Base-by-base conservation (phyloP, 768 basidiomycete species). In the Neoboletus magnificus region DNA sequence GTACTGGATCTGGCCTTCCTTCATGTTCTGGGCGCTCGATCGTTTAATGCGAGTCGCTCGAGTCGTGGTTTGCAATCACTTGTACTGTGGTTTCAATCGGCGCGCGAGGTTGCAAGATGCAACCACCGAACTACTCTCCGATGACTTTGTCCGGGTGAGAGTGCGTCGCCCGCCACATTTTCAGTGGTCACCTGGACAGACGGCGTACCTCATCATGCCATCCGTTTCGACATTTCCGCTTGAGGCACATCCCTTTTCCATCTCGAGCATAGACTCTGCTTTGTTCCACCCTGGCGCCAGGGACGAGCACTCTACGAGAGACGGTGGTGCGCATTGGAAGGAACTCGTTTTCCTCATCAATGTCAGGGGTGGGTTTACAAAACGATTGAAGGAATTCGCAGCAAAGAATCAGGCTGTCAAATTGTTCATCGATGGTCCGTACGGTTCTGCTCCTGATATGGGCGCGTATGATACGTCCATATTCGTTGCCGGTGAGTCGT, bases 201-300 rank as follows among this genome's bases (percentile, higher is more conserved):
- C 76, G 35, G 79, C 75, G 0, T 85, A 77, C 59, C 69, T 86
- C 22, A 75, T 71, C 11, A 69, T 85, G 59, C 82, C 82, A 5
- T 61, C 72, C 1, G 71, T 82, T 7, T 79, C 79, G 12, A 48
- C 50, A 0, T 64, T 75, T 27, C 78, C 79, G 6, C 75, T 79
- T 30, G 80, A 86, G 65, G 68, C 80, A 0, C 85, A 86, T 56
- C 85, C 85, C 2, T 86, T 86, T 67, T 83, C 84, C 0, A 84
- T 86, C 52, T 73, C 81, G 7, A 79, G 71, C n/a, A 62, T 77
- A 9, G 71, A 76, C 43, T 62, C 65, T 13, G 3, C 49, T 15
- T 13, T 64, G 5, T 67, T 70, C 55, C 55, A 30, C 1, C 55
- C 57, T 29, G 25, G 15, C 3, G 15, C 29, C 15, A 42, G 23